These are phyloP conservation scores for Sinapis alba DNA, from an alignment of 441 rosid genomes.

Conservation along the genomic window DNA sequence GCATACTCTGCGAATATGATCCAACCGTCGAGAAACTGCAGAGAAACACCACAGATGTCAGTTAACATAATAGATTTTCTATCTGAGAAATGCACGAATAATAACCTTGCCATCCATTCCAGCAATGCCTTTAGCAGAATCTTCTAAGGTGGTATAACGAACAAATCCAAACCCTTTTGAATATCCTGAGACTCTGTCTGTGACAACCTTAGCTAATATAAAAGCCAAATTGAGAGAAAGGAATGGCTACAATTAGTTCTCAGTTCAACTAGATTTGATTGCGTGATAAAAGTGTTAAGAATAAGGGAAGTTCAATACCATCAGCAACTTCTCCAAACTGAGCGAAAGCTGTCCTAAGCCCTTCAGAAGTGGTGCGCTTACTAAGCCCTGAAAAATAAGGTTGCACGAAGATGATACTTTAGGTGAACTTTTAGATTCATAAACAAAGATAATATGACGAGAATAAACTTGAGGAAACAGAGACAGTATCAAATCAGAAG, in stretches of 20 bases:
- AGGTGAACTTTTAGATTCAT: neutral
- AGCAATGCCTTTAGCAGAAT: conserved; percentile 78
- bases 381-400: conserved; percentile 66
- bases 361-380: conserved; percentile 78
- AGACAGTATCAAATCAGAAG: neutral
- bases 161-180: conserved; percentile 98
- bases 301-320: conserved; percentile 54
- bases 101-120: conserved; percentile 92
- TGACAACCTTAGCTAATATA: conserved; percentile 73
- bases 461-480: neutral
- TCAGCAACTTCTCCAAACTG: conserved; percentile 78
- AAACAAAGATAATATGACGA: neutral
- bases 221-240: neutral
- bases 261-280: neutral
- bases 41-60: conserved; percentile 14
- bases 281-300: neutral
- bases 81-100: neutral
- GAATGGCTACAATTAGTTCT: conserved; percentile 1
- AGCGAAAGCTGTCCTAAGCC: conserved; percentile 63
- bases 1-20: conserved; percentile 96
- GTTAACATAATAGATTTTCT: neutral
- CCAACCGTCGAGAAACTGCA: conserved; percentile 95
- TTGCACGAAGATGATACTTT: neutral
- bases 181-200: conserved; percentile 78
- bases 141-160: conserved; percentile 70